Evolutionary conservation across 192 early-diverging fungal genomes (phyloP).

Genomic region (Umbelopsis sp.): DNA sequence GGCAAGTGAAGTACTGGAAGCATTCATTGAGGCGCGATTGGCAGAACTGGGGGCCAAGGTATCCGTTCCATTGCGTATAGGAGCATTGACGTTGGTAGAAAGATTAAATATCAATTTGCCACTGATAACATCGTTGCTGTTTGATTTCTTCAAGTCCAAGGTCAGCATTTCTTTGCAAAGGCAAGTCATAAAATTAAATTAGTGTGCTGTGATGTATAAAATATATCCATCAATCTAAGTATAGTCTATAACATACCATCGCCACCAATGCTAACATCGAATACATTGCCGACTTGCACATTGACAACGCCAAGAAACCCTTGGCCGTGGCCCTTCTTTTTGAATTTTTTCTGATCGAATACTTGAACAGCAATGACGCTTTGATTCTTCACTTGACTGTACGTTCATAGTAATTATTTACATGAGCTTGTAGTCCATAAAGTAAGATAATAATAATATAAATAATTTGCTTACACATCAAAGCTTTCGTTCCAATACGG

Average conservation of each 20-base stretch:
- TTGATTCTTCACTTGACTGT: constrained; percentile 67
- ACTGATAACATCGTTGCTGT: constrained; percentile 76
- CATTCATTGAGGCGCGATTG: constrained; percentile 7
- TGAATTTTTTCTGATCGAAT: constrained; percentile 98
- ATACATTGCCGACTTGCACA: constrained; percentile 78
- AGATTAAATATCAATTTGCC: constrained; percentile 84
- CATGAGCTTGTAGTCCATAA: background rate
- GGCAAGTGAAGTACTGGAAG: constrained; percentile 23
- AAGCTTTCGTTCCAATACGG: constrained; percentile 95
- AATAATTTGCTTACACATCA: constrained; percentile 18
- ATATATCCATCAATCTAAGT: too few relatives aligned
- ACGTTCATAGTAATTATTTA: background rate
- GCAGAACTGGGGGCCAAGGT: constrained; percentile 26
- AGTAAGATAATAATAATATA: background rate
- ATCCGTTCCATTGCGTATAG: constrained; percentile 41
- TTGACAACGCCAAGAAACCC: constrained; percentile 93
- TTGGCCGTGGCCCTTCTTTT: constrained; percentile 84
- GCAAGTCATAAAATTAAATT: background rate
- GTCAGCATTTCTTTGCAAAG: constrained; percentile 87
- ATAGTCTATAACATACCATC: constrained; percentile 30
- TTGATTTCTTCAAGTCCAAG: constrained; percentile 87
- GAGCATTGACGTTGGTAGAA: constrained; percentile 59
- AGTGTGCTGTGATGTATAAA: background rate
- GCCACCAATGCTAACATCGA: constrained; percentile 77
- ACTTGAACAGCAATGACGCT: constrained; percentile 92